Evolutionary conservation across 257 asterid genomes (phyloP), one percentile per base, ranked within the genome.

Genomic region (Solanum gracilifrons): DNA sequence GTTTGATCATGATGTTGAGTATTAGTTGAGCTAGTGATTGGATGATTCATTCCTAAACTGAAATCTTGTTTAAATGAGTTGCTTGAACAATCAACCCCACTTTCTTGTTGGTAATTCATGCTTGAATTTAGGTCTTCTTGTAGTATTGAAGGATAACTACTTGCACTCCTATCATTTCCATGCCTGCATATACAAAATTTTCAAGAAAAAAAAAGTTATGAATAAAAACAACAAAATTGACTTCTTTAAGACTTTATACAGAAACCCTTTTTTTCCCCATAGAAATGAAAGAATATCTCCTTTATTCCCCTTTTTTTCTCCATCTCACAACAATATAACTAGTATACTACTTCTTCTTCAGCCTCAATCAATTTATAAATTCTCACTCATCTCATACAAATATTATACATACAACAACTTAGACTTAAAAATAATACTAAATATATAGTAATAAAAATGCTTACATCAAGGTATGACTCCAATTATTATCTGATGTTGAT

Each of bases 91-190:
- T 75, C 64, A 86, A 86, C 83, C 4, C 76, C 88, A 86, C 64
- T 86, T 80, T 87, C 82, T 69, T 87, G 87, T 27, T 73, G 71
- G 69, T 87, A 80, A 48, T 68, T 87, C 87, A 87, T 66, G 71
- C 86, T 75, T 39, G 84, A 80, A 35, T 87, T 87, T 60, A 87
- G 82, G 55, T 87, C 86, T 87, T 58, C 72, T 80, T 41, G 87
- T 29, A 79, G 16, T 82, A 82, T 82, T 37, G 77, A 58, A 64
- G 73, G 68, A 46, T 82, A 82, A 32, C 16, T 82, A 35, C 83
- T 71, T 4, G 46, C 74, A 82, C n/a, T 58, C 48, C 77, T 87
- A 51, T 21, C 87, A 43, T 68, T 87, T 41, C 85, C 87, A 62
- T 68, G 87, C 39, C 89, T 87, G 62, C 87, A 87, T 51, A 39